phyloP scores from a whole-genome alignment of 371 early-diverging fungal genomes.

The Mucor lusitanicus region DNA sequence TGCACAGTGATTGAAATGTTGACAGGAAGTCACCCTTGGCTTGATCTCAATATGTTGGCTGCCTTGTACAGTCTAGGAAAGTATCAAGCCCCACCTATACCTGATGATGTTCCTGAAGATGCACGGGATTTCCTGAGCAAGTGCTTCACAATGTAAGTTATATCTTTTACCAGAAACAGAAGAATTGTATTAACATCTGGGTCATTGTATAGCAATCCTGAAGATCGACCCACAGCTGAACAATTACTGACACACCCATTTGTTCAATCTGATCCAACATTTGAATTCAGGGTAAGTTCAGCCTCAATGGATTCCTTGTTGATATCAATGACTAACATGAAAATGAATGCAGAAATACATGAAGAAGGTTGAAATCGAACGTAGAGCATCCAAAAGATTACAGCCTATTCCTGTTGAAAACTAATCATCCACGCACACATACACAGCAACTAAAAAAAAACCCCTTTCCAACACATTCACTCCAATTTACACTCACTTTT shows the following conservation, averaged over 20 bases:
- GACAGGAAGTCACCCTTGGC: slow-evolving; percentile 91
- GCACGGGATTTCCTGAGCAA: slow-evolving; percentile 76
- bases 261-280: slow-evolving; percentile 53
- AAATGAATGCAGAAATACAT: slow-evolving; percentile 25
- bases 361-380: slow-evolving; percentile 27
- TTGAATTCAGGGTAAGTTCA: slow-evolving; percentile 55
- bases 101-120: slow-evolving; percentile 65
- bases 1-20: slow-evolving; percentile 98
- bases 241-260: slow-evolving; percentile 62
- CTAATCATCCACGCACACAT: neutral
- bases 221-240: slow-evolving; percentile 65
- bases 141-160: slow-evolving; percentile 71
- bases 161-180: too few species aligned
- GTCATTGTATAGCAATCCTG: slow-evolving; percentile 51
- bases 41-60: slow-evolving; percentile 82
- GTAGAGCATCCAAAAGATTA: slow-evolving; percentile 23
- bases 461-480: neutral
- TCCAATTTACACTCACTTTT: neutral
- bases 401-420: slow-evolving; percentile 12
- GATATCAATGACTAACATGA: neutral
- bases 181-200: too few species aligned
- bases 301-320: neutral
- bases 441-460: neutral
- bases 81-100: slow-evolving; percentile 80
- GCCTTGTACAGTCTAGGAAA: slow-evolving; percentile 86